phyloP scores from a whole-genome alignment of 805 yeast species.

The Nakazawaea sp. region DNA sequence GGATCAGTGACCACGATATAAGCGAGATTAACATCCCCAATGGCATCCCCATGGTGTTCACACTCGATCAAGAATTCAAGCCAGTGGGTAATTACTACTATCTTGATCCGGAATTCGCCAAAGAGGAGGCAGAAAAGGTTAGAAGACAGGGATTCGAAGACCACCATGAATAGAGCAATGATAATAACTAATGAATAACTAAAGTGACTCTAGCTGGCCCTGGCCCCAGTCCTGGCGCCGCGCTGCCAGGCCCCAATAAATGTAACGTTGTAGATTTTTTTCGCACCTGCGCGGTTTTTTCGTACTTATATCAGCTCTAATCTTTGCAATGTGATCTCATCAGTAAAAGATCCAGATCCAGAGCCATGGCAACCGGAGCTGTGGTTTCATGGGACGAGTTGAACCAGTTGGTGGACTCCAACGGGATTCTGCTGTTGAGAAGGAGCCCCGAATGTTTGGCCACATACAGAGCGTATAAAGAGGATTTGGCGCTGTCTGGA shows the following conservation, averaged over 20 bases:
- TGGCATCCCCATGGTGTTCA: constrained; percentile 72
- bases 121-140: constrained; percentile 71
- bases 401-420: constrained; percentile 27
- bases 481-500: constrained; percentile 24
- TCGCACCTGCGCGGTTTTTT: no score
- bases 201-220: background rate
- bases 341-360: no score
- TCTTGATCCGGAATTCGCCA: constrained; percentile 76
- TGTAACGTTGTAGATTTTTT: constrained; percentile 1
- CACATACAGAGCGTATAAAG: constrained; percentile 40
- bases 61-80: constrained; percentile 44
- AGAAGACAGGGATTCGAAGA: constrained; percentile 61
- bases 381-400: constrained; percentile 39
- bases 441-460: constrained; percentile 38
- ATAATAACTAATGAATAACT: no score
- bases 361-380: background rate
- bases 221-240: background rate
- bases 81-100: constrained; percentile 54
- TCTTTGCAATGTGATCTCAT: no score
- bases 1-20: constrained; percentile 59
- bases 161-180: background rate
- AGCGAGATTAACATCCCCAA: constrained; percentile 76
- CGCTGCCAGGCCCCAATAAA: background rate
- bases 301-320: no score
- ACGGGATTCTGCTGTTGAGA: constrained; percentile 39